Evolutionary conservation across 1,284 basidiomycete genomes (phyloP).

Genomic region (Pseudozyma sp.): DNA sequence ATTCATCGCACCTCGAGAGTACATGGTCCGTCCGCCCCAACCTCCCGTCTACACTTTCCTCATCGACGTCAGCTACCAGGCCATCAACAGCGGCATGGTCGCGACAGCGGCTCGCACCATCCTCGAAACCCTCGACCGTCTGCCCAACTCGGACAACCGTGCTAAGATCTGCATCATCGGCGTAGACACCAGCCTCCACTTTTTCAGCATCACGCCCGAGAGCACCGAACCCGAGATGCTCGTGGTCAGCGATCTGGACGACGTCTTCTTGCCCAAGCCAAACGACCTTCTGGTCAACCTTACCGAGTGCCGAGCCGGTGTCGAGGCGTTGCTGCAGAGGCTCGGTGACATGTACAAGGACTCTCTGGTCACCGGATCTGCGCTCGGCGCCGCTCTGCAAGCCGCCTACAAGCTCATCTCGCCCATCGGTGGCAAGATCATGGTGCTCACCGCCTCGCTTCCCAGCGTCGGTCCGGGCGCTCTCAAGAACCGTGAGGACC

Average conservation of each 20-base stretch:
- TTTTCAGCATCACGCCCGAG: slow-evolving; percentile 88
- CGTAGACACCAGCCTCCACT: slow-evolving; percentile 92
- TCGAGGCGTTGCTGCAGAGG: slow-evolving; percentile 84
- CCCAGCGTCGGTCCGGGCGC: slow-evolving; percentile 90
- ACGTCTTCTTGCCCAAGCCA: slow-evolving; percentile 97
- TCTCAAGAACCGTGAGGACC: slow-evolving; percentile 95
- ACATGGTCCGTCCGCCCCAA: slow-evolving; percentile 97
- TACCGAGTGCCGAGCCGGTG: slow-evolving; percentile 81
- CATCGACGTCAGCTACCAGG: slow-evolving; percentile 93
- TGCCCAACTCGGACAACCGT: slow-evolving; percentile 92
- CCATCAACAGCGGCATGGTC: slow-evolving; percentile 86
- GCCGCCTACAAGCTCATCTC: slow-evolving; percentile 95
- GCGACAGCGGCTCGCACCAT: slow-evolving; percentile 96
- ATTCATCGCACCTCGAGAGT: slow-evolving; percentile 97
- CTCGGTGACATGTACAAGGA: slow-evolving; percentile 98
- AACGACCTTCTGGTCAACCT: slow-evolving; percentile 94
- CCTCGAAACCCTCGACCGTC: slow-evolving; percentile 90
- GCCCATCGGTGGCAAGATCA: slow-evolving; percentile 93
- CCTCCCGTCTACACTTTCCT: slow-evolving; percentile 97
- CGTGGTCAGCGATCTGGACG: slow-evolving; percentile 94
- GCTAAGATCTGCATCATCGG: slow-evolving; percentile 94
- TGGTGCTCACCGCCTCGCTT: slow-evolving; percentile 86
- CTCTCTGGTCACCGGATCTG: slow-evolving; percentile 88
- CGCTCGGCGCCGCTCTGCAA: slow-evolving; percentile 93
- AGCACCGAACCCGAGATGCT: slow-evolving; percentile 90